Evolutionary conservation across 179 eudicot genomes (phyloP).

Genomic region (Carnegiea gigantea): DNA sequence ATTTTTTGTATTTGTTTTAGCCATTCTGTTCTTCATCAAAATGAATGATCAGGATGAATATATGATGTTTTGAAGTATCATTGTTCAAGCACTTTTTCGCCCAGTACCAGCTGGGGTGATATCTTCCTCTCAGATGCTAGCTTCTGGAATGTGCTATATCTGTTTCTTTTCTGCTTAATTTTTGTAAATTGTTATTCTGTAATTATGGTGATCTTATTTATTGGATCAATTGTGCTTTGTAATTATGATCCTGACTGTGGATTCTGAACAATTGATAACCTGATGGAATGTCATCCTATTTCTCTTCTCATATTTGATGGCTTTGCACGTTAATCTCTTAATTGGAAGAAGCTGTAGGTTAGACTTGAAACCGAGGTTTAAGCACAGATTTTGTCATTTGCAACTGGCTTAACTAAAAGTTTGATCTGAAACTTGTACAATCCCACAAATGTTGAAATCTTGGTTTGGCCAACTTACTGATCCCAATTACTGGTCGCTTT

Average conservation of each 20-base stretch:
- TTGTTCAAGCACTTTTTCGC: neutral
- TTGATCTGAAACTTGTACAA: too few species aligned
- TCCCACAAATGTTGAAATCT: too few species aligned
- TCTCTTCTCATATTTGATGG: neutral
- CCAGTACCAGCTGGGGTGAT: neutral
- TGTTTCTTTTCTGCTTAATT: neutral
- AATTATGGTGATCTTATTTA: neutral
- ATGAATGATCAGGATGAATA: slow-evolving; percentile 60
- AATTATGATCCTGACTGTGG: neutral
- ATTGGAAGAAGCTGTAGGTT: too few species aligned
- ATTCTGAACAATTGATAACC: neutral
- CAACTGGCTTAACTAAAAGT: too few species aligned
- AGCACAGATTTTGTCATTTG: too few species aligned
- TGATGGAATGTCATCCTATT: neutral
- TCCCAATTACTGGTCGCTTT: too few species aligned
- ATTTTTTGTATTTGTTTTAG: slow-evolving; percentile 52
- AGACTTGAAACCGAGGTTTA: too few species aligned
- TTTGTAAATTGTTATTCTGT: slow-evolving; percentile 12
- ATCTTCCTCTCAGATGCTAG: neutral
- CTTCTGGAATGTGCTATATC: neutral
- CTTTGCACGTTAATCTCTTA: neutral
- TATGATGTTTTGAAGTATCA: slow-evolving; percentile 40
- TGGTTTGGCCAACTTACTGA: too few species aligned
- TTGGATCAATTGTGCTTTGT: neutral
- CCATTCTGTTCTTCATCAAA: slow-evolving; percentile 63